Base-by-base conservation (phyloP, 805 yeast genomes). In the Diddensiella santjacobensis region DNA sequence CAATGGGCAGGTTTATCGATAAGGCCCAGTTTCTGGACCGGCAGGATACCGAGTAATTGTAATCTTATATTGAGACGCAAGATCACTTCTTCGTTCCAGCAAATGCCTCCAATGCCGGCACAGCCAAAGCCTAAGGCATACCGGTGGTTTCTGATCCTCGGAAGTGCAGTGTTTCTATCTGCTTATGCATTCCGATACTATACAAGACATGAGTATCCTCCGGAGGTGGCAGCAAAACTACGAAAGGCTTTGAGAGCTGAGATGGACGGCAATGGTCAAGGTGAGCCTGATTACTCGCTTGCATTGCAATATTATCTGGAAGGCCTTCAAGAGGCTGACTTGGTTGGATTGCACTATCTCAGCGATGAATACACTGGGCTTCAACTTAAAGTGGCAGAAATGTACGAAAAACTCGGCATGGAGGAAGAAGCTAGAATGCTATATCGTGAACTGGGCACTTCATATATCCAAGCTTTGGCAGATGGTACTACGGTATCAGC, bases 301-400 rank as follows among this genome's bases (percentile, higher is more conserved):
- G 96, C 97, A 0, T 69, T 88, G 50, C 75, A 77, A 49, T 72
- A 75, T 57, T 91, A 90, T 65, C 74, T 87, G 39, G 83, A 83
- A 54, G 96, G 96, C 0, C 67, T 89, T 22, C 72, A 79, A 23
- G 74, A 78, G 52, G 83, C 88, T 35, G 75, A 80, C 31, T 69
- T 73, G 22, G 66, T 79, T 40, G 73, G 72, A 0, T 63, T 87
- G 68, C 77, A 79, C 52, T 75, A 75, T 8, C 57, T 84, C 26
- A 72, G 80, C 48, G 93, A 87, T 59, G 91, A 86, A 59, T 90
- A 86, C 64, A 90, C 97, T 0, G 96, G 97, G 0, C 79, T 91
- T 45, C 95, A 90, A 60, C 71, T 91, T 63, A 87, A 90, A 59
- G 71, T 87, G 30, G 95, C 84, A 8, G 96, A 89, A 59, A 84